Base-by-base conservation (phyloP, 148 eudicot species). In the Oxyria digyna region DNA sequence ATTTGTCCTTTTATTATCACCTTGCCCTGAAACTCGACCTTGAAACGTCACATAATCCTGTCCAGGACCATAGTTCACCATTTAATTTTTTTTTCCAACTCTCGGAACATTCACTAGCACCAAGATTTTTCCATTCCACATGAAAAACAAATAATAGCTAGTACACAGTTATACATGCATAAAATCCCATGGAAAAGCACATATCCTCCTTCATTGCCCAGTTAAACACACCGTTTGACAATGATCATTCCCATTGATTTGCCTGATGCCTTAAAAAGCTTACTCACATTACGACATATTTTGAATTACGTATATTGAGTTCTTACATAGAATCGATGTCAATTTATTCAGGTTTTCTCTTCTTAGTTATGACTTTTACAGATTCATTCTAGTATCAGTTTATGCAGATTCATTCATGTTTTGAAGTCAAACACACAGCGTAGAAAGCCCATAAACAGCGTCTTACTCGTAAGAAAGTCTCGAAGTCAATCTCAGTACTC, bases 391-490 rank as follows among this genome's bases (percentile, higher is more conserved):
- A 45, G 49, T 14, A 45, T 45, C 18, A 45, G 8, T 10, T 38
- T 5, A 38, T 7, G 49, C 6, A 45, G 49, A 45, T 45, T 45
- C 45, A 13, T 8, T 42, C 45, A n/a, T n/a, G 54, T 17, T n/a
- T 48, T 3, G 18, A 42, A 14, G 10, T 45, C 18, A 14, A 45
- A 2, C 15, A 12, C 1, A 38, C 20, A 14, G 18, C 6, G 27
- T 11, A 65, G 32, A 8, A 33, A 40, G 37, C 15, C 42, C 43
- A 40, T 27, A 73, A 70, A 65, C 26, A 18, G 46, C 9, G 75
- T 75, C 87, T 81, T 74, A 91, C 97, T 85, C 89, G 81, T 69
- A 91, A 85, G 75, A 91, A 91, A 62, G 87, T 79, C 75, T 91
- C 97, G 57, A 87, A 91, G 78, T 87, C 96, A 23, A 91, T 76